These are phyloP conservation scores for Cryptomeria japonica DNA, from an alignment of 75 land plant genomes.

Conservation along the genomic window DNA sequence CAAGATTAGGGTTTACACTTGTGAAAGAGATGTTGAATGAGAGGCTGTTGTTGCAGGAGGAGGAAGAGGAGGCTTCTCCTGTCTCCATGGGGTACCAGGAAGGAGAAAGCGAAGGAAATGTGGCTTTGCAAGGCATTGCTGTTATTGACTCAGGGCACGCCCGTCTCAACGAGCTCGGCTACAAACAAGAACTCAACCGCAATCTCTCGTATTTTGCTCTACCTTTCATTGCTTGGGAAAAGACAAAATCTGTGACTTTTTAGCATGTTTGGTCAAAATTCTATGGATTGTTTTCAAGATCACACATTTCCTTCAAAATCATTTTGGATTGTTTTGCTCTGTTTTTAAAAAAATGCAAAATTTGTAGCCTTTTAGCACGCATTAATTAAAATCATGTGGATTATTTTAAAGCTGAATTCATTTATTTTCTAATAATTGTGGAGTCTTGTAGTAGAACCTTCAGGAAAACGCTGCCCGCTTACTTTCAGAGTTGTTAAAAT, in stretches of 20 bases:
- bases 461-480: too few relatives aligned
- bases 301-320: not conserved
- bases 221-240: not conserved
- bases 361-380: not conserved
- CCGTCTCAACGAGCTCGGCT: constrained; percentile 79
- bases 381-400: not conserved
- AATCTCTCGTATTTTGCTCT: constrained; percentile 68
- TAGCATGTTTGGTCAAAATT: not conserved
- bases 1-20: not conserved
- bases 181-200: constrained; percentile 97
- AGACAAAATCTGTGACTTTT: not conserved
- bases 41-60: not conserved
- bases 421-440: not conserved
- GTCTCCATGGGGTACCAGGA: not conserved
- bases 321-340: not conserved
- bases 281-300: not conserved
- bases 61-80: not conserved
- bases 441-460: not conserved
- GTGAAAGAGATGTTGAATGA: not conserved
- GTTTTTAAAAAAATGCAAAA: not conserved
- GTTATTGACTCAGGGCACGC: constrained; percentile 67
- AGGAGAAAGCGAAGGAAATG: not conserved
- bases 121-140: not conserved
- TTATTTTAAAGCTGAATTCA: not conserved
- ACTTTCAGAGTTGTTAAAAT: not conserved